phyloP scores from a whole-genome alignment of 306 rosid species.

The Rubus parviflorus region DNA sequence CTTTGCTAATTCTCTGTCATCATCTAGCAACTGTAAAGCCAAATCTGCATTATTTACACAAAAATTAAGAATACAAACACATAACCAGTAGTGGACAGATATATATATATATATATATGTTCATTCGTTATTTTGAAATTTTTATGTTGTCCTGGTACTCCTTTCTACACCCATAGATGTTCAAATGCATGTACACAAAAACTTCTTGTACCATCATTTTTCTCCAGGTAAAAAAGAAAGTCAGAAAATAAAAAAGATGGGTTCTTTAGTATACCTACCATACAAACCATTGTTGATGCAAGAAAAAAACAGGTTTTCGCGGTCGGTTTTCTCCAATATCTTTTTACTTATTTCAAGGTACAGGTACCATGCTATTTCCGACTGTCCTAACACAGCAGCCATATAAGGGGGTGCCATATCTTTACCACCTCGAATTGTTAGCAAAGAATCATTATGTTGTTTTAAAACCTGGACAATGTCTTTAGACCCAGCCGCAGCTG shows the following conservation, averaged over 20 bases:
- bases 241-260: not conserved
- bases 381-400: slow-evolving; percentile 13
- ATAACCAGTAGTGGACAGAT: not conserved
- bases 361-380: not conserved
- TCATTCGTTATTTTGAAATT: too few relatives aligned
- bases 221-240: not conserved
- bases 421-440: not conserved
- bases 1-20: slow-evolving; percentile 1
- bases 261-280: not conserved
- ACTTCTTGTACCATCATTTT: not conserved
- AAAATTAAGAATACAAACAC: not conserved
- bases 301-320: not conserved
- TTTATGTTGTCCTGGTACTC: not conserved
- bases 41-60: slow-evolving; percentile 12
- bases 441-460: not conserved
- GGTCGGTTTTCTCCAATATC: not conserved
- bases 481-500: slow-evolving; percentile 13
- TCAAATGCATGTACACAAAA: not conserved
- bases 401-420: slow-evolving; percentile 4
- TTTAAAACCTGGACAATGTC: slow-evolving; percentile 16
- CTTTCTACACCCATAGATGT: not conserved
- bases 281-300: slow-evolving; percentile 11
- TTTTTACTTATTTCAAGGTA: not conserved
- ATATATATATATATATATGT: not conserved
- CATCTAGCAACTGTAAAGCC: slow-evolving; percentile 9